Conservation (phyloP, 208 protist genomes). For the Plasmodiophora brassicae region DNA sequence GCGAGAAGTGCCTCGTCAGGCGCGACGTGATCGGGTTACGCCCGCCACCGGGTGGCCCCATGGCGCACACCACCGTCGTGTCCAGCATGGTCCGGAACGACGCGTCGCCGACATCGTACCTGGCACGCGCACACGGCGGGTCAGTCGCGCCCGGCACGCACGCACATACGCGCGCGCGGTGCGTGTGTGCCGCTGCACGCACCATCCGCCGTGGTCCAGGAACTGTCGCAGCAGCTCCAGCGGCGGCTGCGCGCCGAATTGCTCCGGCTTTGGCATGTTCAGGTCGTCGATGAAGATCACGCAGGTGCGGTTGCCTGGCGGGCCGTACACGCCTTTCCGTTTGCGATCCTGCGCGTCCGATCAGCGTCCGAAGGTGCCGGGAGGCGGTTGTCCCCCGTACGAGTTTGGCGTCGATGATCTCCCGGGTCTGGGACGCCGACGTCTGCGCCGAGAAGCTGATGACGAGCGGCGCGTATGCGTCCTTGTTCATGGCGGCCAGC, state of each 20-base stretch:
- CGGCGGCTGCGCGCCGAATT: slow-evolving; percentile 93
- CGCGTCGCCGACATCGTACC: slow-evolving; percentile 84
- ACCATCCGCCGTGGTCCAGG: slow-evolving; percentile 84
- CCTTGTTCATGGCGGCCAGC: slow-evolving; percentile 77
- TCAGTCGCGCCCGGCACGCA: no score
- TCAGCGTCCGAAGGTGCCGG: not conserved
- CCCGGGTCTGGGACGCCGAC: slow-evolving; percentile 89
- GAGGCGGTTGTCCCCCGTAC: not conserved
- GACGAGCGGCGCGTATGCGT: slow-evolving; percentile 85
- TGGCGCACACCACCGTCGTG: slow-evolving; percentile 81
- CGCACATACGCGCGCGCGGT: no score
- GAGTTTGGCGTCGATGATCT: slow-evolving; percentile 92
- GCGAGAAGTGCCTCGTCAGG: slow-evolving; percentile 94
- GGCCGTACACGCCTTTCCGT: slow-evolving; percentile 81
- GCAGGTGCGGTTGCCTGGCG: slow-evolving; percentile 86
- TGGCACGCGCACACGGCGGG: not conserved
- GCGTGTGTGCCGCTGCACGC: no score
- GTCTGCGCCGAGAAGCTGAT: slow-evolving; percentile 95
- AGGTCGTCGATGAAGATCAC: slow-evolving; percentile 95
- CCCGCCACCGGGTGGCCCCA: slow-evolving; percentile 92
- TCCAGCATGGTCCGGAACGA: slow-evolving; percentile 88
- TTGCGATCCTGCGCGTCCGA: slow-evolving; percentile 76
- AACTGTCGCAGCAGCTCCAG: slow-evolving; percentile 95
- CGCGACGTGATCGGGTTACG: slow-evolving; percentile 86
- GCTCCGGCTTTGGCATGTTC: slow-evolving; percentile 94